Percentiles rank a stretch among this genome's conserved stretches.
phyloP scores from a whole-genome alignment of 2,329 filamentous ascomycete genomes.

The Gnomoniopsis sp. region DNA sequence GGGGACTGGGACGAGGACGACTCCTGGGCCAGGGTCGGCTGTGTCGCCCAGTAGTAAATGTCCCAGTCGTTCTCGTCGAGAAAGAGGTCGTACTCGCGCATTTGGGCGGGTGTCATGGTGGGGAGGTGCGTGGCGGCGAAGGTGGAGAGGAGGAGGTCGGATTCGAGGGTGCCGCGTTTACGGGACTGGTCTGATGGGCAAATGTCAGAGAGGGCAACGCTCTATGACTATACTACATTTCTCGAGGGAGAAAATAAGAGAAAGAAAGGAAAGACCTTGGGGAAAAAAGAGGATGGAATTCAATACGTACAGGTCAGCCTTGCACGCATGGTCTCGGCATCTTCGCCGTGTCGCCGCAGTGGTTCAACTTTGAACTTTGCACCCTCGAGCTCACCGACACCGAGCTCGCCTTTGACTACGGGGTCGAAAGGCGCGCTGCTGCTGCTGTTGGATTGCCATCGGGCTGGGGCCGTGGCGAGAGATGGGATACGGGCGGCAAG shows the following conservation, averaged over 20 bases:
- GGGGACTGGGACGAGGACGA: slow-evolving; percentile 35
- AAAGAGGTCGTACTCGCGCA: slow-evolving; percentile 84
- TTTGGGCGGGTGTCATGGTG: slow-evolving; percentile 68
- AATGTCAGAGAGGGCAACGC: too few species aligned
- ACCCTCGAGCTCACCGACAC: slow-evolving; percentile 83
- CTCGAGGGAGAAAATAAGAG: slow-evolving; percentile 8
- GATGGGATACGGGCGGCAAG: slow-evolving; percentile 13
- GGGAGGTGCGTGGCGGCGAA: slow-evolving; percentile 80
- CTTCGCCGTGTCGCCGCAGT: slow-evolving; percentile 79
- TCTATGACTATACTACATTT: neutral
- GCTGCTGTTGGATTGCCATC: slow-evolving; percentile 13
- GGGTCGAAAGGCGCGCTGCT: slow-evolving; percentile 22
- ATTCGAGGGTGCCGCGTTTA: slow-evolving; percentile 93
- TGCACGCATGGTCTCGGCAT: slow-evolving; percentile 80
- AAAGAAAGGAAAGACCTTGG: slow-evolving; percentile 10
- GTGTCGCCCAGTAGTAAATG: slow-evolving; percentile 99
- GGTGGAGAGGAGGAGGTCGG: slow-evolving; percentile 91
- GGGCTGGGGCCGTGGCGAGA: slow-evolving; percentile 7
- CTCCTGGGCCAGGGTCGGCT: slow-evolving; percentile 64
- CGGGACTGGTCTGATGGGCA: slow-evolving; percentile 79
- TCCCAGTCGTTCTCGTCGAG: slow-evolving; percentile 99
- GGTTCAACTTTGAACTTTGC: slow-evolving; percentile 86
- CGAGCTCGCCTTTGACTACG: slow-evolving; percentile 54
- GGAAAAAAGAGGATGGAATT: slow-evolving; percentile 5
- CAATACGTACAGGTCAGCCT: slow-evolving; percentile 65